Conservation (phyloP, 768 basidiomycete species). For the Leucocoprinus leucothites region DNA sequence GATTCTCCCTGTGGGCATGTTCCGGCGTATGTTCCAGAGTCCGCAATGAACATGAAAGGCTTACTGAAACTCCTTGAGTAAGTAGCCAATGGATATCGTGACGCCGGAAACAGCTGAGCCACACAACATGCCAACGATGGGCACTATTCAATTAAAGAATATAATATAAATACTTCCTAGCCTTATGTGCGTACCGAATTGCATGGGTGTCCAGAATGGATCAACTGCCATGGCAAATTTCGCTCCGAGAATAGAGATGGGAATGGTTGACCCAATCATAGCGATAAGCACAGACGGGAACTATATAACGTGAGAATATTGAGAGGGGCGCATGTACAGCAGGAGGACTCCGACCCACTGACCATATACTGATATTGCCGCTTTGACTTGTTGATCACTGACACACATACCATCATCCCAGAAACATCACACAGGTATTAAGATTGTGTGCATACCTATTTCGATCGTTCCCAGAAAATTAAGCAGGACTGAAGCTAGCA, state of each 20-base stretch:
- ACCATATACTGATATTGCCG: constrained; percentile 78
- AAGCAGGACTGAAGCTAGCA: constrained; percentile 46
- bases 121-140: constrained; percentile 83
- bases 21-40: neutral
- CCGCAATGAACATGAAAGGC: constrained; percentile 20
- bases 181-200: constrained; percentile 55
- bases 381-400: constrained; percentile 78
- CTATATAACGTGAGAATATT: constrained; percentile 27
- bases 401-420: neutral
- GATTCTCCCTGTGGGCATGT: constrained; percentile 56
- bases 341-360: neutral
- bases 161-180: neutral
- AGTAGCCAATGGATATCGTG: constrained; percentile 63
- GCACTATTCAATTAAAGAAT: constrained; percentile 43
- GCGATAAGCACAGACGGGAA: constrained; percentile 63
- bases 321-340: neutral
- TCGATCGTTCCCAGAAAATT: constrained; percentile 79
- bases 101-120: constrained; percentile 77
- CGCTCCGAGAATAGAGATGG: constrained; percentile 73
- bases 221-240: constrained; percentile 71
- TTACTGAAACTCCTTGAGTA: constrained; percentile 76
- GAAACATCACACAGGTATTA: neutral
- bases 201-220: constrained; percentile 83
- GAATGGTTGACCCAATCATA: constrained; percentile 75
- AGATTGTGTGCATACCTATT: constrained; percentile 49